A percentile compares a stretch with the other conserved stretches of the same genome.
These are phyloP conservation scores for Eucalyptus microcorys DNA, from an alignment of 345 rosid genomes.

Conservation along the genomic window DNA sequence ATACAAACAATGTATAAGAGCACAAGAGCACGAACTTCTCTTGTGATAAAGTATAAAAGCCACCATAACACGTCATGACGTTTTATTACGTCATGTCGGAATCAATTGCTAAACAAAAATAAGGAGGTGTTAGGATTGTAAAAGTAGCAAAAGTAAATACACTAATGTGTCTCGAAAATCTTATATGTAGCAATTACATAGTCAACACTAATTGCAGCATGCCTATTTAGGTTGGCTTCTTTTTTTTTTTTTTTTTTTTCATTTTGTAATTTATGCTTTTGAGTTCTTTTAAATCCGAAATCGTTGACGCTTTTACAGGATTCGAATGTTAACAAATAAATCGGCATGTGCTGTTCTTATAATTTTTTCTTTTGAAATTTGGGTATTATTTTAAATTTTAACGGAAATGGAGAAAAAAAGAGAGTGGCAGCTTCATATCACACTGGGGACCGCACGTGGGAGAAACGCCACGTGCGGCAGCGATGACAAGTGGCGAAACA, in stretches of 20 bases:
- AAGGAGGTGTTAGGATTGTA: rapidly evolving
- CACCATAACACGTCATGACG: rapidly evolving
- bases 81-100: rapidly evolving
- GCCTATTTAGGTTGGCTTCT: rapidly evolving
- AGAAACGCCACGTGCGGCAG: background rate
- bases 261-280: background rate
- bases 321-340: background rate
- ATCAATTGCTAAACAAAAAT: too few relatives aligned
- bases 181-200: background rate
- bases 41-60: too few relatives aligned
- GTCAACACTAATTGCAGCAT: rapidly evolving
- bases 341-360: background rate
- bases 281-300: background rate
- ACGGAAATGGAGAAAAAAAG: background rate
- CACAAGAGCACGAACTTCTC: rapidly evolving
- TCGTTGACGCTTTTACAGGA: rapidly evolving
- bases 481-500: background rate
- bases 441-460: background rate
- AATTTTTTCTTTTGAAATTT: background rate
- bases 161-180: rapidly evolving
- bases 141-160: too few relatives aligned
- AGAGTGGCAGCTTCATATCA: background rate
- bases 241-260: too few relatives aligned
- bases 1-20: rapidly evolving
- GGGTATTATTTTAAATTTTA: background rate